Percentiles rank a stretch among this genome's conserved stretches.
Evolutionary conservation across 805 yeast species (phyloP).

Genomic region (Candida namnaoensis): DNA sequence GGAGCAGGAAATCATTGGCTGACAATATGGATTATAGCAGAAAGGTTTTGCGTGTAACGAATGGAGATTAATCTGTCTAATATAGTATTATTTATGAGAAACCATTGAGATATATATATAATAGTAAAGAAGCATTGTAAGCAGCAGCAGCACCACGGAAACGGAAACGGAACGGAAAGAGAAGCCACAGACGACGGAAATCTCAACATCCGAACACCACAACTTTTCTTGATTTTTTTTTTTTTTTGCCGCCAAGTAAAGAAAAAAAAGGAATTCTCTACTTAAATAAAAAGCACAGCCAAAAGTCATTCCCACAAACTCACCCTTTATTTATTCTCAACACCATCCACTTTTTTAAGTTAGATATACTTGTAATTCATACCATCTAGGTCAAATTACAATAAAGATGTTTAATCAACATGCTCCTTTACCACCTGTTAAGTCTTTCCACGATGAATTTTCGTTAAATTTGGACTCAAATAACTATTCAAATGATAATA

Average conservation of each 20-base stretch:
- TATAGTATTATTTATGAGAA: too few species aligned
- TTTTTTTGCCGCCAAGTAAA: too few species aligned
- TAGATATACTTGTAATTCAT: too few species aligned
- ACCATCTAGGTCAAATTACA: background rate
- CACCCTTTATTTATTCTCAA: background rate
- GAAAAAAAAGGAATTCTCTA: background rate
- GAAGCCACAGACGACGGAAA: background rate
- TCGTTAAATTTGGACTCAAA: conserved; percentile 4
- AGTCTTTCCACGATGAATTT: conserved; percentile 5
- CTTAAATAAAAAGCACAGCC: background rate
- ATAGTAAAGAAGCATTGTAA: too few species aligned
- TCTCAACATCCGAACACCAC: too few species aligned
- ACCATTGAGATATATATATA: too few species aligned
- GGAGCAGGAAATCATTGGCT: conserved; percentile 35
- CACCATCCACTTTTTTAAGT: too few species aligned
- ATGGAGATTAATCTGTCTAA: background rate
- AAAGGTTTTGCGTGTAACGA: conserved; percentile 39
- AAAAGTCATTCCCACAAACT: too few species aligned
- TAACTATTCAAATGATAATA: conserved; percentile 4
- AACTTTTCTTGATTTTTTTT: background rate
- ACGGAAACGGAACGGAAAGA: background rate
- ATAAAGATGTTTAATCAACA: conserved; percentile 1
- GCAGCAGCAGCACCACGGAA: too few species aligned
- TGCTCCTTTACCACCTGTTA: conserved; percentile 1
- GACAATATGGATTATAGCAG: conserved; percentile 54